These are phyloP conservation scores for Malus sylvestris DNA, from an alignment of 306 rosid species.

Conservation along the genomic window DNA sequence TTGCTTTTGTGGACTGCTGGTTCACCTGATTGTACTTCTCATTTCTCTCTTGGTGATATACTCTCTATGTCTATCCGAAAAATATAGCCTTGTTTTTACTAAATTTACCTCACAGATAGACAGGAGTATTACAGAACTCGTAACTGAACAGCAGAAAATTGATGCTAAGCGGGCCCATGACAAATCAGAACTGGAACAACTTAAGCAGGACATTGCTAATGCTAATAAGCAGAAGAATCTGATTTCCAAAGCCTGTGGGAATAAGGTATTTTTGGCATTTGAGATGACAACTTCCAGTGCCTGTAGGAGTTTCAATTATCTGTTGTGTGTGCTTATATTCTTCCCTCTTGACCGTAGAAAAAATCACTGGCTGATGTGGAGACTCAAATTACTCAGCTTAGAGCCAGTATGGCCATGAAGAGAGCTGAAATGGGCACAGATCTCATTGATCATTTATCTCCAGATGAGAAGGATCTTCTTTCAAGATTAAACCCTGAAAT, in stretches of 20 bases:
- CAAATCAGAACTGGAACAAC: conserved; percentile 73
- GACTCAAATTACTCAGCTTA: conserved; percentile 83
- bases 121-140: conserved; percentile 64
- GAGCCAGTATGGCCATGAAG: conserved; percentile 74
- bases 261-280: conserved; percentile 51
- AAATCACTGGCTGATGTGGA: conserved; percentile 79
- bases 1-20: neutral
- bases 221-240: conserved; percentile 68
- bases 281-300: neutral
- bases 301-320: conserved; percentile 1
- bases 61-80: neutral
- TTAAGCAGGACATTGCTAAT: conserved; percentile 84
- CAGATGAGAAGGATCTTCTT: conserved; percentile 72
- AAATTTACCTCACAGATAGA: conserved; percentile 80
- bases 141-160: conserved; percentile 89
- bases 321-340: conserved; percentile 14
- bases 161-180: conserved; percentile 72
- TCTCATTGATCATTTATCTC: conserved; percentile 87
- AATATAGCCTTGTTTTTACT: conserved; percentile 46
- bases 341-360: conserved; percentile 51
- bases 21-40: neutral
- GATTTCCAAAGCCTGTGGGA: conserved; percentile 60
- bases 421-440: conserved; percentile 91
- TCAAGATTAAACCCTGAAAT: conserved; percentile 89
- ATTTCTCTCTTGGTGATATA: neutral